Evolutionary conservation across 2,329 filamentous ascomycete species (phyloP), one percentile per base, ranked within the genome.

Genomic region (Fusarium zealandicum): DNA sequence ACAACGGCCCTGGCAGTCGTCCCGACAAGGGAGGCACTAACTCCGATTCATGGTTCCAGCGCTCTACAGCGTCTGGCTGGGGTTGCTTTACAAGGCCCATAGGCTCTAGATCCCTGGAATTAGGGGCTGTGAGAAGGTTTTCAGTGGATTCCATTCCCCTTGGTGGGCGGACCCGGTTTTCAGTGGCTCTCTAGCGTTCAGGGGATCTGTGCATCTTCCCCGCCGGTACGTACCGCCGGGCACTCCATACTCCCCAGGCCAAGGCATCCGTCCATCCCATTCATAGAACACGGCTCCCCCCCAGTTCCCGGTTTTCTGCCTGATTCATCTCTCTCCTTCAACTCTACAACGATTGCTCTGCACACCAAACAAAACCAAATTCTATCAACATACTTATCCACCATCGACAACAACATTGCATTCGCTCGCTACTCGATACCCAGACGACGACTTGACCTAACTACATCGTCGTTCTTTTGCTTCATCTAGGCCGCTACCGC

Each of bases 251-350:
- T 25, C 22, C n/a, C n/a, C n/a, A 27, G 25, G 6, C 54, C 62
- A 67, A 70, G 66, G 67, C 69, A 68, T 44, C 64, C 69, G 68
- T 44, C 64, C 64, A 61, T 66, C 64, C 65, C 70, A 70, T 72
- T 70, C 68, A 72, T 70, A 73, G 69, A 70, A 59, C 61, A 63
- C 62, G 52, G 43, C 47, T 39, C 59, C 64, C 64, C 65, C 69
- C 70, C 65, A 61, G 63, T 70, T 68, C 56, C 60, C 45, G 57
- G 44, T 49, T 61, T 54, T 55, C 61, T 62, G 63, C 67, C 61
- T 61, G 61, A 57, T 64, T 57, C 52, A 44, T 52, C 65, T 62
- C 57, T 66, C 45, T 43, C 56, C 42, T 57, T 63, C 57, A 53
- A 59, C 55, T 65, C 56, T 59, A 45, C 57, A 63, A 58, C 57